These are phyloP conservation scores for Globisporangium lucens DNA, from an alignment of 352 stramenopile species.

Conservation along the genomic window DNA sequence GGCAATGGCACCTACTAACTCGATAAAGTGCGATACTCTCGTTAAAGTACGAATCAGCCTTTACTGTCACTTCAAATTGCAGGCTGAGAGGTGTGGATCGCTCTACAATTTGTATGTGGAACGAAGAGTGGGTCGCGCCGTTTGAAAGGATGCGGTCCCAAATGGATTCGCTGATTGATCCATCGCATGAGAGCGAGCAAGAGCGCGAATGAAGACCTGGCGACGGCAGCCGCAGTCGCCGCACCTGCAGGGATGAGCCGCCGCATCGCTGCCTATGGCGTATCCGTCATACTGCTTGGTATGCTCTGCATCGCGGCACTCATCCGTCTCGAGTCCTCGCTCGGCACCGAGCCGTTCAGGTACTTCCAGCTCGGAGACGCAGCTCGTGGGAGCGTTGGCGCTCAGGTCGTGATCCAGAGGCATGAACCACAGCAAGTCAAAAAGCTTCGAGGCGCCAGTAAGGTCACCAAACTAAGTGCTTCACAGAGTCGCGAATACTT, in stretches of 20 bases:
- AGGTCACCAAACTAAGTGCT: not conserved
- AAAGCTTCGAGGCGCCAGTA: not conserved
- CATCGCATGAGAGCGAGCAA: not conserved
- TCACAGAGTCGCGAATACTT: not conserved
- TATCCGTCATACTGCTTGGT: not conserved
- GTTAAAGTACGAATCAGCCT: not conserved
- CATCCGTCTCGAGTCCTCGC: not conserved
- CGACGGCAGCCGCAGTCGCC: not conserved
- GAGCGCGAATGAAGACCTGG: not conserved
- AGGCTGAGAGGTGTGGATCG: not conserved
- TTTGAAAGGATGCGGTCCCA: not conserved
- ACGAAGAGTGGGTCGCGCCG: not conserved
- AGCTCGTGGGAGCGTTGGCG: not conserved
- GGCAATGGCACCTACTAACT: slow-evolving; percentile 2
- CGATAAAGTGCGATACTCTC: not conserved
- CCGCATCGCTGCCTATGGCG: not conserved
- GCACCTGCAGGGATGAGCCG: not conserved
- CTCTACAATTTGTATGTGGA: not conserved
- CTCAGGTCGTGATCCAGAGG: too few relatives aligned
- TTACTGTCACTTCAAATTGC: not conserved
- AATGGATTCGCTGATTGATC: not conserved
- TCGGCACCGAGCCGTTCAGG: not conserved
- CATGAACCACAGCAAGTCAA: not conserved
- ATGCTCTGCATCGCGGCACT: not conserved
- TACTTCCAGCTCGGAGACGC: not conserved